Evolutionary conservation across 2,329 filamentous ascomycete genomes (phyloP).

Genomic region (Talaromyces sp.): DNA sequence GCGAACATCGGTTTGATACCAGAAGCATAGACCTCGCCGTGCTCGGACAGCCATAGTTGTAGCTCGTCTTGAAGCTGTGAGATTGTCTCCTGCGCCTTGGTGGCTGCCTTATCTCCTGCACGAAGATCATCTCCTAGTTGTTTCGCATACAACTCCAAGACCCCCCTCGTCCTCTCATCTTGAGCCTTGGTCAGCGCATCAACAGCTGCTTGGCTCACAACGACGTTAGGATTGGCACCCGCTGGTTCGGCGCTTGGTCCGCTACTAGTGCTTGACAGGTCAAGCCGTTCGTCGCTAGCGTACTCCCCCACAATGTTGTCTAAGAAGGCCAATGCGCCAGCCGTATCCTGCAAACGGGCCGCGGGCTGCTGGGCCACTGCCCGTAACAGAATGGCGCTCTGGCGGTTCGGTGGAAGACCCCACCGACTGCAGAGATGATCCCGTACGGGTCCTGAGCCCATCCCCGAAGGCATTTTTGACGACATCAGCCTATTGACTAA

Average conservation of each 20-base stretch:
- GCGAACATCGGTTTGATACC: background rate
- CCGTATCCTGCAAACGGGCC: conserved; percentile 62
- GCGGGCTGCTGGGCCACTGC: background rate
- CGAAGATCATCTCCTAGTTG: background rate
- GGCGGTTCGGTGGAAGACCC: conserved; percentile 82
- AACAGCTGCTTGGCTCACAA: background rate
- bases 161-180: background rate
- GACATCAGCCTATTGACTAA: conserved; percentile 91
- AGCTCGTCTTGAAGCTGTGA: background rate
- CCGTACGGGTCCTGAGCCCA: conserved; percentile 92
- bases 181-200: background rate
- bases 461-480: conserved; percentile 98
- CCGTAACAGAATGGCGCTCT: conserved; percentile 79
- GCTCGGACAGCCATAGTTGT: background rate
- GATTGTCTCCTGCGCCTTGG: background rate
- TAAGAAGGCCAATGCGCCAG: conserved; percentile 86
- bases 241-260: background rate
- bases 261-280: background rate
- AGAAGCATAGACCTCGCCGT: background rate
- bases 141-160: background rate
- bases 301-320: conserved; percentile 88
- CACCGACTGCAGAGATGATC: conserved; percentile 96
- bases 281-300: conserved; percentile 66
- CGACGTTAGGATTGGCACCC: background rate
- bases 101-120: background rate